Conservation (phyloP, 148 eudicot genomes). For the Bassia scoparia region DNA sequence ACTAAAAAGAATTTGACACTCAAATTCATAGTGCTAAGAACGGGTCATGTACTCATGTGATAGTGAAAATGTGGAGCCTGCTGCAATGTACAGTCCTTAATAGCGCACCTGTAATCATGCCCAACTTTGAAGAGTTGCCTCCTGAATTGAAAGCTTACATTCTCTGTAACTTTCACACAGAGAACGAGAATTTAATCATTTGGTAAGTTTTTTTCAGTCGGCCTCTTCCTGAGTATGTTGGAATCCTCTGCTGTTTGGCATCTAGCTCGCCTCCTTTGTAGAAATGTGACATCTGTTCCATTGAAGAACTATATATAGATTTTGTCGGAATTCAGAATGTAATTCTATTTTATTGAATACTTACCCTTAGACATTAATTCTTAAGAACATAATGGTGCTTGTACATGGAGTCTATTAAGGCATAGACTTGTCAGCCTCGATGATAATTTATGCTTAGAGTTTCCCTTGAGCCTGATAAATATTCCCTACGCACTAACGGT, state of each 20-base stretch:
- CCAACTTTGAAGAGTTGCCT: not conserved
- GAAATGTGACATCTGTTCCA: not conserved
- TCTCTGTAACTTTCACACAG: slow-evolving; percentile 17
- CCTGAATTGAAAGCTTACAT: slow-evolving; percentile 5
- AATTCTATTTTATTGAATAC: not conserved
- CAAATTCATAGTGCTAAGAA: slow-evolving; percentile 7
- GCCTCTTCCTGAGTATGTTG: not conserved
- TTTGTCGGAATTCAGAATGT: not conserved
- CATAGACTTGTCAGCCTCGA: not conserved
- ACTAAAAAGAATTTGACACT: too few species aligned
- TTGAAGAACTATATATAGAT: not conserved
- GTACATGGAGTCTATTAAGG: not conserved
- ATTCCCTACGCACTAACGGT: too few species aligned
- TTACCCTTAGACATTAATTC: not conserved
- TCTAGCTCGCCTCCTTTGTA: not conserved
- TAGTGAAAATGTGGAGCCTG: slow-evolving; percentile 16
- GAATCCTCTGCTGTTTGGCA: not conserved
- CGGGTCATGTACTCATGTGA: slow-evolving; percentile 2
- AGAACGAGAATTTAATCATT: slow-evolving; percentile 5
- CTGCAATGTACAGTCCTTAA: not conserved
- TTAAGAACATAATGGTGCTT: not conserved
- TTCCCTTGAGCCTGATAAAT: too few species aligned
- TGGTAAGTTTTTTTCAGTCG: slow-evolving; percentile 21
- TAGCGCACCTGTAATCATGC: slow-evolving; percentile 4
- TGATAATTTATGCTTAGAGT: too few species aligned